Evolutionary conservation across 345 rosid species (phyloP), one percentile per base, ranked within the genome.

Genomic region (Physaria fendleri): DNA sequence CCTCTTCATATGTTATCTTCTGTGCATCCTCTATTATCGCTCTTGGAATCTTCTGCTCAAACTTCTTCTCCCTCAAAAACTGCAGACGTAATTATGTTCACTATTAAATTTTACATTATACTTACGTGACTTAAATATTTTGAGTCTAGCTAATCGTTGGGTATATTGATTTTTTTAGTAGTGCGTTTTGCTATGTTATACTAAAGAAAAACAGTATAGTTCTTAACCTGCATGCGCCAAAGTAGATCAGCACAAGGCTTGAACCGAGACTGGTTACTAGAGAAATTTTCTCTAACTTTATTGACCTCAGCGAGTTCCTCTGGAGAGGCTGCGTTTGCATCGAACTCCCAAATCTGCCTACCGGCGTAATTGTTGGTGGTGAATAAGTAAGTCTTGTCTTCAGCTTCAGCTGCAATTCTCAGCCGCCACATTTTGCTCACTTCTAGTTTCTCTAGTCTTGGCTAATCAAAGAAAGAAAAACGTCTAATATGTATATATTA

Each of bases 361-460:
- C 75, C 75, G 0, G 45, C 37, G 29, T 43, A 61, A 27, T 73
- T 69, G 51, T 77, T 74, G 21, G 75, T 73, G 45, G 64, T 69
- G 40, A 22, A 50, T 53, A 73, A 46, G 56, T 69, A 53, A 0
- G 70, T 51, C 60, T 0, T 62, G 54, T 30, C 75, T 75, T 28
- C n/a, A n/a, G 58, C 62, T 18, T 68, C 63, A 44, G 50, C 10
- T 45, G 29, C 50, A 30, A 45, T 45, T 64, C 74, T 73, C n/a
- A 77, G 66, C 65, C 35, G 70, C 76, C 79, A 77, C 75, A 71
- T 66, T 50, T 27, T 6, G 8, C n/a, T n/a, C n/a, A n/a, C n/a
- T n/a, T n/a, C n/a, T n/a, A n/a, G n/a, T n/a, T n/a, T n/a, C n/a
- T n/a, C n/a, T n/a, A n/a, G n/a, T n/a, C n/a, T n/a, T n/a, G n/a